These are phyloP conservation scores for Kregervanrija pseudodelftensis DNA, from an alignment of 805 yeast genomes.

Conservation along the genomic window DNA sequence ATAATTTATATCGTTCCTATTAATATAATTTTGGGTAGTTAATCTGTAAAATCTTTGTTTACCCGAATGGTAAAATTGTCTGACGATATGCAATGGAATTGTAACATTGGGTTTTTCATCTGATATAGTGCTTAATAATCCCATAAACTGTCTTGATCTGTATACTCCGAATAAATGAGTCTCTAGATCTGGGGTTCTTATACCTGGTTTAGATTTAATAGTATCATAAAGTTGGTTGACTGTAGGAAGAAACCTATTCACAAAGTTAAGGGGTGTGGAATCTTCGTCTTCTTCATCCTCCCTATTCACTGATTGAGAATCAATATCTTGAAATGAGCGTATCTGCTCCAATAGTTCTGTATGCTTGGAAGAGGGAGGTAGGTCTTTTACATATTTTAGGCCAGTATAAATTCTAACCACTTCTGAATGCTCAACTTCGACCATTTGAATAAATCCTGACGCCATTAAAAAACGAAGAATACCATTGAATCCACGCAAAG, in stretches of 20 bases:
- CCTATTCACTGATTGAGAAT: constrained; percentile 16
- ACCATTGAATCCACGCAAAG: constrained; percentile 31
- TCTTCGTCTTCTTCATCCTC: constrained; percentile 14
- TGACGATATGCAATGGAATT: constrained; percentile 7
- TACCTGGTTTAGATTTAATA: constrained; percentile 40
- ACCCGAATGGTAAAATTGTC: constrained; percentile 37
- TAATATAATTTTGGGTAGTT: constrained; percentile 7
- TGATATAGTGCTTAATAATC: constrained; percentile 9
- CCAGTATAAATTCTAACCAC: constrained; percentile 19
- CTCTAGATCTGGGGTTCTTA: constrained; percentile 50
- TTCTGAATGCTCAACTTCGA: constrained; percentile 20
- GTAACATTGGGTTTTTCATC: constrained; percentile 18
- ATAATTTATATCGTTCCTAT: constrained; percentile 3
- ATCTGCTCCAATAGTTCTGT: constrained; percentile 8
- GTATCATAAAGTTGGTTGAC: constrained; percentile 55
- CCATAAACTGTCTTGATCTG: constrained; percentile 7
- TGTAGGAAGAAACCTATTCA: constrained; percentile 43
- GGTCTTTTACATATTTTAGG: constrained; percentile 17
- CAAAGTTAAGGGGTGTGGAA: constrained; percentile 10
- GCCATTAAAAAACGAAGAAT: constrained; percentile 45
- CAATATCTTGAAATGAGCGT: constrained; percentile 29
- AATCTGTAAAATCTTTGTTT: constrained; percentile 63
- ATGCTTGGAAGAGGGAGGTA: constrained; percentile 12
- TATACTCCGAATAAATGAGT: constrained; percentile 43
- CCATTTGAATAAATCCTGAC: constrained; percentile 13